Evolutionary conservation across 768 basidiomycete genomes (phyloP).

Genomic region (Neoboletus subvelutipes): DNA sequence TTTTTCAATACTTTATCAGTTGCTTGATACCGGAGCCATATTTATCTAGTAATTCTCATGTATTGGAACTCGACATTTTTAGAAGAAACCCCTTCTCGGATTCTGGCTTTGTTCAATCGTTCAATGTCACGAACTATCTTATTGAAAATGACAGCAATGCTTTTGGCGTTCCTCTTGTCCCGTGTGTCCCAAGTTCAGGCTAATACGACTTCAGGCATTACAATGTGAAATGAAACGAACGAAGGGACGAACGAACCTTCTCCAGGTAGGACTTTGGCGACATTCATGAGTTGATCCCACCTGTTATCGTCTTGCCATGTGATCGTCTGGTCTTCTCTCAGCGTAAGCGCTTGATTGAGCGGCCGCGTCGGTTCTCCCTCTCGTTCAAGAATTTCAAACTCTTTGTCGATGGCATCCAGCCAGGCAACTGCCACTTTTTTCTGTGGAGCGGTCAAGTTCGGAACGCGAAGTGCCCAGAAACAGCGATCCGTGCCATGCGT

Average conservation of each 20-base stretch:
- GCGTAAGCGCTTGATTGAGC: constrained; percentile 44
- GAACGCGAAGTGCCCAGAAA: constrained; percentile 60
- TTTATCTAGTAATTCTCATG: not conserved
- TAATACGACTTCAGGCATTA: not conserved
- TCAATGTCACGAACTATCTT: constrained; percentile 4
- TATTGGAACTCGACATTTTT: not conserved
- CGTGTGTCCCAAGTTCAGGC: not conserved
- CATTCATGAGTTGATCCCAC: constrained; percentile 52
- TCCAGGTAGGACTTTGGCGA: constrained; percentile 32
- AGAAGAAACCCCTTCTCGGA: not conserved
- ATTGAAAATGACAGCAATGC: constrained; percentile 4
- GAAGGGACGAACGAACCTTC: constrained; percentile 11
- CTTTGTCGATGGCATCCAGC: constrained; percentile 50
- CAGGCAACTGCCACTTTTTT: constrained; percentile 50
- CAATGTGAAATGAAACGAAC: not conserved
- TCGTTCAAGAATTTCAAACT: constrained; percentile 41
- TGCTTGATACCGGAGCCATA: not conserved
- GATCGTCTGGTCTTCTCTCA: constrained; percentile 52
- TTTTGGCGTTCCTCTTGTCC: not conserved
- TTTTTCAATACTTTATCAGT: not conserved
- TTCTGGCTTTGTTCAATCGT: not conserved
- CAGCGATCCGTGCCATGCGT: constrained; percentile 67
- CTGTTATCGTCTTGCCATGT: constrained; percentile 53
- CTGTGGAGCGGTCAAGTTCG: constrained; percentile 48
- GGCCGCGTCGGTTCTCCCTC: constrained; percentile 31